phyloP scores from a whole-genome alignment of 2,329 filamentous ascomycete genomes.

The Sclerotinia trifoliorum region DNA sequence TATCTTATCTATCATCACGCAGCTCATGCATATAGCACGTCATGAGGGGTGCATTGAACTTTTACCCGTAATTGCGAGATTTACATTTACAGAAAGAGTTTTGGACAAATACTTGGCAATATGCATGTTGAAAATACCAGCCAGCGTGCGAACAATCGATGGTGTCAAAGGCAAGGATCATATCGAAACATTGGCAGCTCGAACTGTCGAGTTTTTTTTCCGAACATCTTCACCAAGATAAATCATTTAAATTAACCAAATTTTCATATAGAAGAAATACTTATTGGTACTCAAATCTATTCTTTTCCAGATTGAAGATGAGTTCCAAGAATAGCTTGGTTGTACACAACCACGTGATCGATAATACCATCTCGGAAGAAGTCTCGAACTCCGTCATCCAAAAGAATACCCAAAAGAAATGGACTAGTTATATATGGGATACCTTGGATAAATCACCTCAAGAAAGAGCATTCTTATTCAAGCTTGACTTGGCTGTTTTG shows the following conservation, averaged over 20 bases:
- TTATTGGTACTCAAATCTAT: neutral
- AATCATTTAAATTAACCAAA: slow-evolving; percentile 6
- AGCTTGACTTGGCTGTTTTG: slow-evolving; percentile 49
- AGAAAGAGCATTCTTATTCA: slow-evolving; percentile 47
- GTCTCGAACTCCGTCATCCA: slow-evolving; percentile 13
- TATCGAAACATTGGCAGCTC: slow-evolving; percentile 15
- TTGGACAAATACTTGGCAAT: neutral
- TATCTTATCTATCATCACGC: slow-evolving; percentile 23
- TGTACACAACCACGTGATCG: slow-evolving; percentile 16
- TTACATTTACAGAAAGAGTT: too few species aligned
- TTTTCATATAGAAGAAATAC: neutral
- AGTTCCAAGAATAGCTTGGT: slow-evolving; percentile 15
- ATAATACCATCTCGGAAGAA: slow-evolving; percentile 5
- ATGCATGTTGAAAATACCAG: neutral
- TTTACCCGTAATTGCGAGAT: neutral
- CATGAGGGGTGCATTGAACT: slow-evolving; percentile 21
- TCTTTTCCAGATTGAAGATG: slow-evolving; percentile 12
- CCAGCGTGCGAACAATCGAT: slow-evolving; percentile 11
- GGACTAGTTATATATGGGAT: slow-evolving; percentile 47
- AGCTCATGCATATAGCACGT: slow-evolving; percentile 20
- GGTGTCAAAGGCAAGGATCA: slow-evolving; percentile 24
- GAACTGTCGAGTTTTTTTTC: neutral
- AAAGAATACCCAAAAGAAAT: slow-evolving; percentile 35
- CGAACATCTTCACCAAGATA: neutral
- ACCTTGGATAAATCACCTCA: slow-evolving; percentile 51